phyloP scores from a whole-genome alignment of 345 rosid genomes.

The Leavenworthia alabamica region DNA sequence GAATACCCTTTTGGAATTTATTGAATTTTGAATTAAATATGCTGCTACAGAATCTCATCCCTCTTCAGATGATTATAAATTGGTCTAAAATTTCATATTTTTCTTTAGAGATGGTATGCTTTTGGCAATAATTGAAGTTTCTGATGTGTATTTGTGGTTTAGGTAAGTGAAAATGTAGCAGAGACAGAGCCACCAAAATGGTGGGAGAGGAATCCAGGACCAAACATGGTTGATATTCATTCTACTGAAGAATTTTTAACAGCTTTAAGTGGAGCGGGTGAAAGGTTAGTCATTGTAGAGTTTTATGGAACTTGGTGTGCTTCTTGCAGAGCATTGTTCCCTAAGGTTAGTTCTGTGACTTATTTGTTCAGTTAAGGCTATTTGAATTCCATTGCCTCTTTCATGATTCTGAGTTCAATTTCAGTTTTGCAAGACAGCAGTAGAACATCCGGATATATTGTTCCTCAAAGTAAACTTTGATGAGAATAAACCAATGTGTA shows the following conservation, averaged over 20 bases:
- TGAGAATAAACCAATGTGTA: conserved; percentile 89
- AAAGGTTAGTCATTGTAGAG: conserved; percentile 83
- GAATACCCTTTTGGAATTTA: background rate
- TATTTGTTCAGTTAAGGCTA: background rate
- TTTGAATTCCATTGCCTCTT: background rate
- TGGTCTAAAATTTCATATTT: background rate
- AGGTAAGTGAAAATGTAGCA: conserved; percentile 35
- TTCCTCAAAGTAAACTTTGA: conserved; percentile 87
- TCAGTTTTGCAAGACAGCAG: conserved; percentile 81
- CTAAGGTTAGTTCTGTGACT: conserved; percentile 42
- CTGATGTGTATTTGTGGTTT: conserved; percentile 12
- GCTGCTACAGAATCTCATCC: background rate
- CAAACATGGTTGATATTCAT: conserved; percentile 87
- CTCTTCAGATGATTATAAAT: background rate
- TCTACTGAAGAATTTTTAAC: conserved; percentile 75
- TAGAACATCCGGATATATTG: conserved; percentile 65
- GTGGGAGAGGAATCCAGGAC: conserved; percentile 83
- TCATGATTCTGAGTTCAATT: background rate
- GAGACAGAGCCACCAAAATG: conserved; percentile 80
- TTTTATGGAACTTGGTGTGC: conserved; percentile 99
- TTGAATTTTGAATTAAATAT: background rate
- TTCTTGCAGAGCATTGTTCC: conserved; percentile 82
- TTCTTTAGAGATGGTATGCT: background rate
- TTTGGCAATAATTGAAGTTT: background rate
- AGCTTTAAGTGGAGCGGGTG: conserved; percentile 67